Evolutionary conservation across 2,329 filamentous ascomycete species (phyloP).

Genomic region (Fusarium sp.): DNA sequence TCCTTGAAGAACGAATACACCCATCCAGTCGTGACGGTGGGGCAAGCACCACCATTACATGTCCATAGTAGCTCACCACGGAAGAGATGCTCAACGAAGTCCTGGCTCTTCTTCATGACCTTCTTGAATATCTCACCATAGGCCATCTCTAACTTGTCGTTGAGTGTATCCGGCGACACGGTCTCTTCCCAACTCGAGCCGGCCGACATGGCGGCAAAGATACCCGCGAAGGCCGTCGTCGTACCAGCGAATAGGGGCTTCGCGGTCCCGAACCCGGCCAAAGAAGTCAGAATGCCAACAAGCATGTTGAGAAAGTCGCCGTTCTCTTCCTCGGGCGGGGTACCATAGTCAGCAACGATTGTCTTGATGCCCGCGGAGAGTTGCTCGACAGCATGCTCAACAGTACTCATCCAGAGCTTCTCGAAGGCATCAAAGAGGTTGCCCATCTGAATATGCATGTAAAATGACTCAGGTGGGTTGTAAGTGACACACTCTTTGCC

Average conservation of each 20-base stretch:
- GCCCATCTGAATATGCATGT: too few relatives aligned
- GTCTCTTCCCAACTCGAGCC: neutral
- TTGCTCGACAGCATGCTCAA: neutral
- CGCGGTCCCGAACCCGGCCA: neutral
- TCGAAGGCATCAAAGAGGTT: too few relatives aligned
- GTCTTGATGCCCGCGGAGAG: neutral
- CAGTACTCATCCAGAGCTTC: neutral
- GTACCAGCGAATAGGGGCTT: neutral
- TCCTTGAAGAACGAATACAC: slow-evolving; percentile 1
- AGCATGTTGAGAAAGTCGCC: neutral
- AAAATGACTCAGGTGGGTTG: too few relatives aligned
- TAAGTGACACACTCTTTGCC: too few relatives aligned
- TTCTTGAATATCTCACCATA: neutral
- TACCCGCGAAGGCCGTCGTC: neutral
- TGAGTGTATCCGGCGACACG: neutral
- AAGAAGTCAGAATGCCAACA: neutral
- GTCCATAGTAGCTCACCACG: neutral
- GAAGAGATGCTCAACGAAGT: neutral
- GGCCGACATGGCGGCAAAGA: neutral
- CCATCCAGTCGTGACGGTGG: neutral
- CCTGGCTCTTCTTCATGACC: neutral
- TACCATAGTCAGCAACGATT: neutral
- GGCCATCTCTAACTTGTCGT: neutral
- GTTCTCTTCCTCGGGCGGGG: neutral
- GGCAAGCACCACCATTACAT: neutral